Evolutionary conservation across 495 filamentous ascomycete genomes (phyloP).

Genomic region (Penicillium taxi): DNA sequence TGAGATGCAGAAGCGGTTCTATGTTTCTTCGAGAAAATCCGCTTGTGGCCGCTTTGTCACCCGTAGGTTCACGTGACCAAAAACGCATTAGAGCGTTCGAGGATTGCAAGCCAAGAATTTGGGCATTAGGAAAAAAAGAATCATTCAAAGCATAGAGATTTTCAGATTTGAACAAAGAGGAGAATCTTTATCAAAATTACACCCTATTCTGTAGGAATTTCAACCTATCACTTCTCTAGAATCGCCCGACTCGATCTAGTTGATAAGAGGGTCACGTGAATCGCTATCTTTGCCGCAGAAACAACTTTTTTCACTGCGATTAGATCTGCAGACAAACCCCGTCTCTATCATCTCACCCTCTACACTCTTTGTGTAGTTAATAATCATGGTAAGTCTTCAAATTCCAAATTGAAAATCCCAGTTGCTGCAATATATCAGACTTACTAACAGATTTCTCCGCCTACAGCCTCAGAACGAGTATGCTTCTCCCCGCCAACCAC

Average conservation of each 20-base stretch:
- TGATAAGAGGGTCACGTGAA: constrained; percentile 23
- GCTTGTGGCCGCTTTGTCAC: constrained; percentile 17
- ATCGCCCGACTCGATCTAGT: constrained; percentile 11
- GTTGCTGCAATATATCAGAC: background rate
- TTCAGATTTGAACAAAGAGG: too few relatives aligned
- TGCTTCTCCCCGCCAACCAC: constrained; percentile 23
- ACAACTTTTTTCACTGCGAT: constrained; percentile 33
- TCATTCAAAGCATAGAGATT: too few relatives aligned
- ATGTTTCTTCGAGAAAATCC: constrained; percentile 28
- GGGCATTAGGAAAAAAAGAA: too few relatives aligned
- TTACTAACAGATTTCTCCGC: constrained; percentile 11
- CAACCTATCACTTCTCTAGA: background rate
- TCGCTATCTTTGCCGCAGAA: constrained; percentile 24
- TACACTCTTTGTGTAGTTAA: constrained; percentile 15
- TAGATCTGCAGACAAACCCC: constrained; percentile 21
- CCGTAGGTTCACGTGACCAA: constrained; percentile 25
- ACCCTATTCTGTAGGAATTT: too few relatives aligned
- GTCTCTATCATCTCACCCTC: constrained; percentile 10
- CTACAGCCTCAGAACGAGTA: constrained; percentile 77
- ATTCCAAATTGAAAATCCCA: background rate
- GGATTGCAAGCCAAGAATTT: too few relatives aligned
- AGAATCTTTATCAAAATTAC: too few relatives aligned
- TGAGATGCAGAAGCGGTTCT: constrained; percentile 10
- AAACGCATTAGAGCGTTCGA: too few relatives aligned
- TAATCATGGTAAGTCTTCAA: constrained; percentile 31